phyloP scores from a whole-genome alignment of 106 monocot species.

The Narthecium ossifragum region DNA sequence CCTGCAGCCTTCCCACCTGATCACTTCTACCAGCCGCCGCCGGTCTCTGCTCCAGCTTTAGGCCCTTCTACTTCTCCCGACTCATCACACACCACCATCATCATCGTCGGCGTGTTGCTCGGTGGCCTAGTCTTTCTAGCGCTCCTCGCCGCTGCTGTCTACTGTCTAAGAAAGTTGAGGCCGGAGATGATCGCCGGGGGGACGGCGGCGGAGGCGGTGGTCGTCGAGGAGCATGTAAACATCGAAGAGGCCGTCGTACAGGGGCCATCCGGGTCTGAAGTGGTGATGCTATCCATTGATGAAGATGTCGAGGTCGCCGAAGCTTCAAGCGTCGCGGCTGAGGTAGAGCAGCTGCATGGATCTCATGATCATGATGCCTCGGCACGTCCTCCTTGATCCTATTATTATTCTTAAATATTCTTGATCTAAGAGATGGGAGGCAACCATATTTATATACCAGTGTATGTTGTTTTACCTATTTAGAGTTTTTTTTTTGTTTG shows the following conservation, averaged over 20 bases:
- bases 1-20: too few species aligned
- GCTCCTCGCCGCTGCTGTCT: slow-evolving; percentile 46
- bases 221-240: slow-evolving; percentile 37
- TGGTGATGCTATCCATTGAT: slow-evolving; percentile 28
- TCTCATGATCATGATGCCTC: background rate
- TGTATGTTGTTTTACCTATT: background rate
- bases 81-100: slow-evolving; percentile 50
- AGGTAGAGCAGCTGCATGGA: background rate
- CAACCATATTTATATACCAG: background rate
- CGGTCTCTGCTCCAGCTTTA: too few species aligned
- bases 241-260: slow-evolving; percentile 36
- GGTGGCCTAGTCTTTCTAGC: slow-evolving; percentile 67
- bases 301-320: slow-evolving; percentile 46
- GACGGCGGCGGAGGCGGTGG: slow-evolving; percentile 25
- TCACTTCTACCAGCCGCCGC: too few species aligned
- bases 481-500: background rate
- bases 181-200: slow-evolving; percentile 24
- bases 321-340: slow-evolving; percentile 20
- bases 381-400: too few species aligned
- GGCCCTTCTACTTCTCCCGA: too few species aligned
- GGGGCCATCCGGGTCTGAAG: slow-evolving; percentile 33
- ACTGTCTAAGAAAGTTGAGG: slow-evolving; percentile 64
- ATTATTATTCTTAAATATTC: too few species aligned
- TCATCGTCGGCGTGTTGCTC: slow-evolving; percentile 44
- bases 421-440: too few species aligned